Evolutionary conservation across 192 early-diverging fungal genomes (phyloP), one percentile per base, ranked within the genome.

Genomic region (Mortierella hygrophila): DNA sequence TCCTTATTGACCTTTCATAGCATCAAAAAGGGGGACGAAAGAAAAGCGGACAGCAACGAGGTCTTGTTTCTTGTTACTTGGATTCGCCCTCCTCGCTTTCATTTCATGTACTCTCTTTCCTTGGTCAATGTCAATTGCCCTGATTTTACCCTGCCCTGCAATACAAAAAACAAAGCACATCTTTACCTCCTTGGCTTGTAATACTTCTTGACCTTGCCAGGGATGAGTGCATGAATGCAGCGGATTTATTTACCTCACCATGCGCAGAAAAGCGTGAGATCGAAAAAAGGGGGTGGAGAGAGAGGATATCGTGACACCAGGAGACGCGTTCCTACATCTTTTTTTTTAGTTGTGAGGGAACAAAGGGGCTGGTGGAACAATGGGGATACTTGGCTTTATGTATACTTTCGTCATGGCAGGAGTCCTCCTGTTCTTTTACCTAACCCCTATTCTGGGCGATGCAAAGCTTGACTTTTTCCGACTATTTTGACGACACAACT

Each of bases 331-430:
- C 35, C 42, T 77, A 23, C 26, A 37, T 75, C 38, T 26, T 54
- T 60, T 77, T 26, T 37, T 63, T 44, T 16, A 46, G 63, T 68
- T 4, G 40, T 74, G 42, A 46, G 69, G 9, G 57, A 60, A 79
- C 70, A 79, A 55, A 79, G 77, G 70, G 77, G 68, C 69, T 60
- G 38, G 18, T 70, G 54, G 70, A 74, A 55, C 70, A 70, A 40
- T 65, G 32, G 29, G 26, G 8, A 57, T 57, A 65, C 26, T 13
- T 65, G 13, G 6, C 13, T 13, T 65, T 65, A 32, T 65, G 60
- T 65, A 65, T 15, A 29, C 60, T 65, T 65, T 65, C 60, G 60
- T 65, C 60, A 65, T 65, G 60, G 60, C 60, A 29, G 13, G 26
- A 9, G 60, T 65, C 60, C 60, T 65, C 26, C 60, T 65, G 60